phyloP scores from a whole-genome alignment of 331 rosid genomes.

The Phaseolus coccineus region DNA sequence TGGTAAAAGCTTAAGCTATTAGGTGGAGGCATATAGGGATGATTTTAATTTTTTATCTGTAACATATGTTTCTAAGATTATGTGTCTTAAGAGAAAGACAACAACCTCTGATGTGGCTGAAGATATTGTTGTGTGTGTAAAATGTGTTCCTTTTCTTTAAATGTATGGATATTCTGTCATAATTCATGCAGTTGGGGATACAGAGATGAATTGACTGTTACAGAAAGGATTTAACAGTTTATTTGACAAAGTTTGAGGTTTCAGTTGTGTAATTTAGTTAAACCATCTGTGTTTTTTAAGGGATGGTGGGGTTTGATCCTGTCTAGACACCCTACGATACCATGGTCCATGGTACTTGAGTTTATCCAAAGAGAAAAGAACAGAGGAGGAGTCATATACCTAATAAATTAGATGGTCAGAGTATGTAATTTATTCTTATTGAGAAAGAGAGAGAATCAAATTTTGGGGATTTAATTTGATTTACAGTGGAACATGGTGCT shows the following conservation, averaged over 20 bases:
- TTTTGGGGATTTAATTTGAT: neutral
- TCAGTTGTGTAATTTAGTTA: neutral
- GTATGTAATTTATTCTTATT: neutral
- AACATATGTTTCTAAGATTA: neutral
- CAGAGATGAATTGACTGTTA: conserved; percentile 7
- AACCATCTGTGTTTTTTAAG: neutral
- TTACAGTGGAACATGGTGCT: neutral
- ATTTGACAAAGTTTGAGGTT: neutral
- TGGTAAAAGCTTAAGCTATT: neutral
- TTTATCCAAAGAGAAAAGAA: neutral
- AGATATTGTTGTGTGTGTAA: neutral
- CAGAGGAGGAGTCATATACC: neutral
- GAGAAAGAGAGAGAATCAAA: neutral
- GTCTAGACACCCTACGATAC: neutral
- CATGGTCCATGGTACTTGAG: neutral
- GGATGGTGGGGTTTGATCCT: neutral
- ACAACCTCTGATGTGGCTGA: neutral
- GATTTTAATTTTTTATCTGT: conserved; percentile 6
- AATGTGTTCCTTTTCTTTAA: neutral
- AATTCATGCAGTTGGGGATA: neutral
- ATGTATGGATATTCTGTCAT: conserved; percentile 30
- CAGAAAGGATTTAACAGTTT: neutral
- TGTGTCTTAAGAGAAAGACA: neutral
- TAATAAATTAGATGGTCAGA: neutral
- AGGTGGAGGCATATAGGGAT: neutral